These are phyloP conservation scores for Hymenochaete sp. DNA, from an alignment of 1,284 basidiomycete genomes.

Conservation along the genomic window DNA sequence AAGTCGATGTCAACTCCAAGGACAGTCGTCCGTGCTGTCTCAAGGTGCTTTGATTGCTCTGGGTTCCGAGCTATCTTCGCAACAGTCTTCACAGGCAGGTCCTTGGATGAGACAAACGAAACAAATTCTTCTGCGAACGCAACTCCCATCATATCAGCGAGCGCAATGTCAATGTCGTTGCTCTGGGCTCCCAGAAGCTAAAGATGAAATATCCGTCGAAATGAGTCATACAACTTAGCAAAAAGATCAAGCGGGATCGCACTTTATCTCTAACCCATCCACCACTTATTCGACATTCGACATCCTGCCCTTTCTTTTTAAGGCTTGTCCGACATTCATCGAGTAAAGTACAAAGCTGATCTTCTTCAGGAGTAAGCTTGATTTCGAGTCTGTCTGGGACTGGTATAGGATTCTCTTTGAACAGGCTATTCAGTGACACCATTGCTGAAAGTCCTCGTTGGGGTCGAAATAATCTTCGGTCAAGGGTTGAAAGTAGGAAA, in stretches of 20 bases:
- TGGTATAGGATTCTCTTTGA: slow-evolving; percentile 8
- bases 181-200: slow-evolving; percentile 80
- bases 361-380: slow-evolving; percentile 48
- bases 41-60: slow-evolving; percentile 96
- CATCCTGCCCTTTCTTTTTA: slow-evolving; percentile 38
- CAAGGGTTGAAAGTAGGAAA: slow-evolving; percentile 1
- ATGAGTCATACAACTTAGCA: slow-evolving; percentile 11
- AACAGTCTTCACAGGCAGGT: slow-evolving; percentile 52
- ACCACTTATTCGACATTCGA: slow-evolving; percentile 83
- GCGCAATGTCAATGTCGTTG: slow-evolving; percentile 91
- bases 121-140: slow-evolving; percentile 82
- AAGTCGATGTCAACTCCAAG: slow-evolving; percentile 86
- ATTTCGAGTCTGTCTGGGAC: slow-evolving; percentile 23
- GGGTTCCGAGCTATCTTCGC: slow-evolving; percentile 90
- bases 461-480: neutral
- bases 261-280: slow-evolving; percentile 99
- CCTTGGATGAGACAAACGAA: slow-evolving; percentile 52
- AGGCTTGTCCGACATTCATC: slow-evolving; percentile 57
- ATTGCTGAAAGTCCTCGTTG: neutral
- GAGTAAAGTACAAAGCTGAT: slow-evolving; percentile 53
- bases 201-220: slow-evolving; percentile 13
- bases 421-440: slow-evolving; percentile 11
- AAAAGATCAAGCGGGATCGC: slow-evolving; percentile 21
- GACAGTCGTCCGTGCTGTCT: slow-evolving; percentile 87
- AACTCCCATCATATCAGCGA: slow-evolving; percentile 84